Evolutionary conservation across 2,329 filamentous ascomycete species (phyloP), one percentile per base, ranked within the genome.

Genomic region (Parafenestella ontariensis): DNA sequence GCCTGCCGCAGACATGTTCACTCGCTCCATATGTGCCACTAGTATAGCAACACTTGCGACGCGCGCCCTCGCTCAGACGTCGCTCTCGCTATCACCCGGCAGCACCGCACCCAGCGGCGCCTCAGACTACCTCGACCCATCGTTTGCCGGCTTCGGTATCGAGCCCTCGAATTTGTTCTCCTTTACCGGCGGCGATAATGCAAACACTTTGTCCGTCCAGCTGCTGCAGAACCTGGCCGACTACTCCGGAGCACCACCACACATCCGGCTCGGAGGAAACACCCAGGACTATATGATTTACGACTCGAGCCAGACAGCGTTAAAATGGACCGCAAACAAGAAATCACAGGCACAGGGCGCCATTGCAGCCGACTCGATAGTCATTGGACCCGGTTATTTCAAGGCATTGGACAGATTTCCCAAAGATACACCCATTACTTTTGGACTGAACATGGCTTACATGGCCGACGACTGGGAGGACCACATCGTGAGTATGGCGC

Each of bases 81-180:
- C 68, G 15, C 44, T 75, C 23, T 73, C 74, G 39, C 50, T 77
- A 33, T 68, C 71, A 17, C 65, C 71, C 23, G 56, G 66, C 6
- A 52, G 62, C n/a, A 68, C 58, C 20, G 68, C 73, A 6, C 59
- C 72, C 9, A 57, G 55, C 39, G 65, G 58, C 34, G 68, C 74
- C 31, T 77, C 73, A 6, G 62, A 69, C 31, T 66, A 70, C 29
- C 57, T 82, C 52, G 70, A 76, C 61, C 75, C 77, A 8, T 79
- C 78, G 1, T 82, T 78, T 60, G 80, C 79, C 9, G 80, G 80
- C 52, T 81, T 83, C 54, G 81, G 81, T 40, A 82, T 83, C 57
- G 81, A 83, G 70, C 77, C 81, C 23, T 82, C 80, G 18, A 82
- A 83, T 56, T 72, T 83, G 7, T 83, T 80, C 68, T 80, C 80